Conservation (phyloP, 208 protist genomes). For the Lotmaria passim region DNA sequence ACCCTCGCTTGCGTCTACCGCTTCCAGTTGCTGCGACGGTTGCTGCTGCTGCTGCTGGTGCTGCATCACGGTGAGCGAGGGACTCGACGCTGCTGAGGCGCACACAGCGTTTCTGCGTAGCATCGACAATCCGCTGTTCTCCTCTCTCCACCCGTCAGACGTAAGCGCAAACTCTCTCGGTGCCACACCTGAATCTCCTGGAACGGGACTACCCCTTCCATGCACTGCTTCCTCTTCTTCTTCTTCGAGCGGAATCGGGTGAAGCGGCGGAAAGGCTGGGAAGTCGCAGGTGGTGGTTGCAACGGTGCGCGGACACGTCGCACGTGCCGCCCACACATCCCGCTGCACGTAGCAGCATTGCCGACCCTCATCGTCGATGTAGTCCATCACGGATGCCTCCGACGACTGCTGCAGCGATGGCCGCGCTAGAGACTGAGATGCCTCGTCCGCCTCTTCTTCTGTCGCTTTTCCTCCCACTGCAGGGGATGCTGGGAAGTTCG, state of each 20-base stretch:
- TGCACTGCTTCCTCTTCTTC: background rate
- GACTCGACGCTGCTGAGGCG: background rate
- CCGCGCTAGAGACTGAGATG: background rate
- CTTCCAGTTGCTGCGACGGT: too few relatives aligned
- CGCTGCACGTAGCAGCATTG: conserved; percentile 21
- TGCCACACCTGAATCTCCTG: too few relatives aligned
- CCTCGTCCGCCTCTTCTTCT: too few relatives aligned
- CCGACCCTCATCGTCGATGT: conserved; percentile 11
- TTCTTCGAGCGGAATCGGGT: conserved; percentile 29
- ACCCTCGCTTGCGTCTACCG: background rate
- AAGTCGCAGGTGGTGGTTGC: conserved; percentile 5
- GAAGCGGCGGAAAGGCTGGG: conserved; percentile 28
- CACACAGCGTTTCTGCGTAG: too few relatives aligned
- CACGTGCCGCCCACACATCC: conserved; percentile 30
- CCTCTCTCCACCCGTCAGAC: background rate
- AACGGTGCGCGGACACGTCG: conserved; percentile 24
- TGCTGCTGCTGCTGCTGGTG: background rate
- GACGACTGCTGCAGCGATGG: background rate
- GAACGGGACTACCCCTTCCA: too few relatives aligned
- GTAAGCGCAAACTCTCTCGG: background rate
- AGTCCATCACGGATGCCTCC: conserved; percentile 1
- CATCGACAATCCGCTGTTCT: background rate
- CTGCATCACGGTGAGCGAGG: background rate
- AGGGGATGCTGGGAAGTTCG: too few relatives aligned
- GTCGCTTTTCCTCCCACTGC: too few relatives aligned